These are phyloP conservation scores for Quercus rubra DNA, from an alignment of 306 rosid species.

Conservation along the genomic window DNA sequence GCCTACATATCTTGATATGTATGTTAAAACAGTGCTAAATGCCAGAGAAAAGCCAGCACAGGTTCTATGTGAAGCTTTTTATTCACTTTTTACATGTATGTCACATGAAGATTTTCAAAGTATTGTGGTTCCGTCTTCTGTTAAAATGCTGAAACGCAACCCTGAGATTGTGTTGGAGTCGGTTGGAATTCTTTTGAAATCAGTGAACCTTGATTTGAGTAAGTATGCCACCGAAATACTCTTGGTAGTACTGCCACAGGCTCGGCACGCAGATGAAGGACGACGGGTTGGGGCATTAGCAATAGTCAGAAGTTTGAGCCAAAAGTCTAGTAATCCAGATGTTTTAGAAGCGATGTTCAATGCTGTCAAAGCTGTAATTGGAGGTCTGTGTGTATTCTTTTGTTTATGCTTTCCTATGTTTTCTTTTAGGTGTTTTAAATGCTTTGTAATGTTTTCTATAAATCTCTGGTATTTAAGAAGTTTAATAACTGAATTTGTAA, in stretches of 20 bases:
- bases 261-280: conserved; percentile 83
- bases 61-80: conserved; percentile 77
- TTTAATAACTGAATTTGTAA: conserved; percentile 10
- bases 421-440: conserved; percentile 12
- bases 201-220: conserved; percentile 85
- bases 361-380: conserved; percentile 76
- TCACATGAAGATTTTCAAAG: conserved; percentile 77
- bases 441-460: conserved; percentile 15
- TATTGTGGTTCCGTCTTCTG: conserved; percentile 68
- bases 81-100: conserved; percentile 67
- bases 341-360: conserved; percentile 67
- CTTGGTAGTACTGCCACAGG: conserved; percentile 74
- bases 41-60: conserved; percentile 77
- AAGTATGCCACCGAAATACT: conserved; percentile 86
- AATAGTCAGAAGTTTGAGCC: conserved; percentile 66
- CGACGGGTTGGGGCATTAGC: conserved; percentile 75
- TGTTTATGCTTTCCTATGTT: neutral
- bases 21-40: conserved; percentile 71
- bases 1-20: conserved; percentile 84
- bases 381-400: conserved; percentile 46
- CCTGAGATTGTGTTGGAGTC: conserved; percentile 97
- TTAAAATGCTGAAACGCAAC: conserved; percentile 96
- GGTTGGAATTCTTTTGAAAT: conserved; percentile 68
- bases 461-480: conserved; percentile 3
- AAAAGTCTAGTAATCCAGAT: conserved; percentile 90